Conservation (phyloP, 805 yeast species). For the Yueomyces sinensis region DNA sequence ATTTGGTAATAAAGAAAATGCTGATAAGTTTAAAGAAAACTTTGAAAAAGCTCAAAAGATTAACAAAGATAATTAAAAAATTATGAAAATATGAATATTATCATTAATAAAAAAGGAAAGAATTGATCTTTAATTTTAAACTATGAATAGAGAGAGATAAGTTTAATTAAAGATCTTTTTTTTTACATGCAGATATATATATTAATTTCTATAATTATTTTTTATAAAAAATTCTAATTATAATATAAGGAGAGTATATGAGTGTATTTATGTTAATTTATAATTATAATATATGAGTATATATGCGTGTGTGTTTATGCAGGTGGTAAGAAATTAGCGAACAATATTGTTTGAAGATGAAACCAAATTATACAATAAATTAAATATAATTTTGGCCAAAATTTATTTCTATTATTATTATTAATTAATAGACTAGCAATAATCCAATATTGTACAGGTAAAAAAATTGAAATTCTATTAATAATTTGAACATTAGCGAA, state of each 20-base stretch:
- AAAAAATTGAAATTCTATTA: conserved; percentile 62
- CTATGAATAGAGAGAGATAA: too few relatives aligned
- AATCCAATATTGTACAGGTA: conserved; percentile 70
- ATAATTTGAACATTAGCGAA: conserved; percentile 80
- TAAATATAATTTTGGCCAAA: conserved; percentile 19
- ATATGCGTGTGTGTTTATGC: conserved; percentile 38
- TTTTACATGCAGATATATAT: background rate
- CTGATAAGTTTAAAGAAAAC: conserved; percentile 87
- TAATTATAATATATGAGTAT: too few relatives aligned
- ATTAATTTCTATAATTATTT: too few relatives aligned
- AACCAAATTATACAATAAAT: conserved; percentile 50
- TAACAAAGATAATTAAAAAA: conserved; percentile 37
- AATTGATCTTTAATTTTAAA: too few relatives aligned
- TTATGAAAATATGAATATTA: too few relatives aligned
- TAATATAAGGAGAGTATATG: too few relatives aligned
- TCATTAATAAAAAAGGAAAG: too few relatives aligned
- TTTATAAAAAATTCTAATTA: too few relatives aligned
- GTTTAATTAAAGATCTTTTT: background rate
- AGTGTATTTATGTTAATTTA: too few relatives aligned
- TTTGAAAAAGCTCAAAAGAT: conserved; percentile 72
- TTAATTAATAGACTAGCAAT: conserved; percentile 30
- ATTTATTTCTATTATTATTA: conserved; percentile 2
- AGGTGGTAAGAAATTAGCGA: conserved; percentile 82
- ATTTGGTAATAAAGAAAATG: conserved; percentile 84
- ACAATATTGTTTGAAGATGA: conserved; percentile 55